These are phyloP conservation scores for Saitoella complicata DNA, from an alignment of 805 yeast genomes.

Conservation along the genomic window DNA sequence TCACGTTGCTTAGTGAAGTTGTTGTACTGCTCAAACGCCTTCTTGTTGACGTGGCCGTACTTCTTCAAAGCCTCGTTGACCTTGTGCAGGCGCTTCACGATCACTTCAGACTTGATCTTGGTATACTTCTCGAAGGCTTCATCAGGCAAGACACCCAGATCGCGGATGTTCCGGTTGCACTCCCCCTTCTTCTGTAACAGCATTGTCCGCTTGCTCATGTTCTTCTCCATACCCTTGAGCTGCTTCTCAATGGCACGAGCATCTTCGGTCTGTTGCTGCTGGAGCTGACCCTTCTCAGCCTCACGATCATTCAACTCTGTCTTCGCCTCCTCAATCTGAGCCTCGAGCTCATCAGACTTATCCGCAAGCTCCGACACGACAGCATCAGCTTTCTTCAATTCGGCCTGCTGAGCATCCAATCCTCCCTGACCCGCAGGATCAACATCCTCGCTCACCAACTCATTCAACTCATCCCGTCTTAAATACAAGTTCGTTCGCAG, in stretches of 20 bases:
- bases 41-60: slow-evolving; percentile 68
- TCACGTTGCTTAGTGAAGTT: slow-evolving; percentile 59
- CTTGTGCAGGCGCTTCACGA: slow-evolving; percentile 37
- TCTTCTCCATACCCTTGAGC: slow-evolving; percentile 49
- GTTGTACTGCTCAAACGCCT: slow-evolving; percentile 70
- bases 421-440: slow-evolving; percentile 14
- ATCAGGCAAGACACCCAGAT: slow-evolving; percentile 79
- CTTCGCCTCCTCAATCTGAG: slow-evolving; percentile 9
- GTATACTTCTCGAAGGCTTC: slow-evolving; percentile 48
- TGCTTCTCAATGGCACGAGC: slow-evolving; percentile 42
- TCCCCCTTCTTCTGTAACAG: slow-evolving; percentile 51
- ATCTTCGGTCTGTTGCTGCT: slow-evolving; percentile 39
- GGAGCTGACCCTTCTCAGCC: slow-evolving; percentile 30
- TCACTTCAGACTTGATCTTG: slow-evolving; percentile 31
- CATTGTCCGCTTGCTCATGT: slow-evolving; percentile 43
- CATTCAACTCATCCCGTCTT: slow-evolving; percentile 27
- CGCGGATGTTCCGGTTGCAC: slow-evolving; percentile 54
- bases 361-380: slow-evolving; percentile 19
- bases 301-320: slow-evolving; percentile 22
- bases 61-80: slow-evolving; percentile 43
- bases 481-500: slow-evolving; percentile 43
- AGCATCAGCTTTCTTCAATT: slow-evolving; percentile 5
- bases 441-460: slow-evolving; percentile 11
- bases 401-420: slow-evolving; percentile 16
- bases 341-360: slow-evolving; percentile 18